Evolutionary conservation across 1,284 basidiomycete genomes (phyloP), one percentile per base, ranked within the genome.

Genomic region (Rhodotorula sp.): DNA sequence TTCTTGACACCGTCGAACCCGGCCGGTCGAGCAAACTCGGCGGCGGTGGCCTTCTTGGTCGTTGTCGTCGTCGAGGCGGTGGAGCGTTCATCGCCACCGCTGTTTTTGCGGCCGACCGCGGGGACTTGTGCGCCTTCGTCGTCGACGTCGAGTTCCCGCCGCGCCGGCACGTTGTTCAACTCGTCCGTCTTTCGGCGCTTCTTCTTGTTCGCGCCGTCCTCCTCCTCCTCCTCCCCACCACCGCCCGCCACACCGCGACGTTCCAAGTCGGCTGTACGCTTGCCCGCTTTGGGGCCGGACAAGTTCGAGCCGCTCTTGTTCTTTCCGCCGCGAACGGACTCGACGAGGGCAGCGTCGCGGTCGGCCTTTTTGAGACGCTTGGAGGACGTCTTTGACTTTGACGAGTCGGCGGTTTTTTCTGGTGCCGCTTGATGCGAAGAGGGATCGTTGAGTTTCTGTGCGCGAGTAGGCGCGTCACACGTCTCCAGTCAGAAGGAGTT

Each of bases 371-470:
- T 58, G 31, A 26, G 64, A 23, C 68, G 65, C 66, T 65, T 71
- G 16, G 49, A n/a, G 16, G 49, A n/a, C 6, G 57, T 57, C 49
- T 51, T 29, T 31, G 29, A 12, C 54, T 16, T 56, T 26, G 20
- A 26, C 1, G 43, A 10, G 26, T 20, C 18, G 15, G 16, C 2
- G 34, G 39, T 43, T 14, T 26, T n/a, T 5, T 51, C 29, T 8
- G 31, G 16, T 31, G 56, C 54, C 15, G 57, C 47, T 34, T 51
- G 62, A 47, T 71, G 70, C 12, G 70, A 71, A 16, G 64, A 67
- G 5, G 74, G 74, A 63, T 73, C 67, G 60, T 75, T 75, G 29
- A 73, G 62, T 65, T 62, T 72, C 69, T 72, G 71, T 20, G 39
- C 34, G 34, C 34, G 34, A 7, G 34, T 34, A 34, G 34, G 34